Evolutionary conservation across 176 grass and related monocot species (phyloP).

Genomic region (Juncus effusus): DNA sequence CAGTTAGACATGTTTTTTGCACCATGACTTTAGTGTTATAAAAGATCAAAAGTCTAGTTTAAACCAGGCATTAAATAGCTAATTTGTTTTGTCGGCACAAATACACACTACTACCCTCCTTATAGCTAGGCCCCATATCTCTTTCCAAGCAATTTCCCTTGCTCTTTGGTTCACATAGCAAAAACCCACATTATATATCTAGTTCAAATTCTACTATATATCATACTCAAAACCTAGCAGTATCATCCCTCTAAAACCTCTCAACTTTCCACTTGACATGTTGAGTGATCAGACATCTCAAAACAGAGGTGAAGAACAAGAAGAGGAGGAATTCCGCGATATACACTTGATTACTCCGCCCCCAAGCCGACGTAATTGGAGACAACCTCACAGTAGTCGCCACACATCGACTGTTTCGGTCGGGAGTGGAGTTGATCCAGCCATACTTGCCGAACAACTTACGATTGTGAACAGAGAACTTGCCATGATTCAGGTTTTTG

Average conservation of each 20-base stretch:
- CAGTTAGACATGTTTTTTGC: no score
- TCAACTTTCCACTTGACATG: constrained; percentile 24
- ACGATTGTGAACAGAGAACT: constrained; percentile 38
- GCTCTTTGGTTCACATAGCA: neutral
- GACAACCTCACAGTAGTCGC: constrained; percentile 43
- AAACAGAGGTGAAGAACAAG: constrained; percentile 13
- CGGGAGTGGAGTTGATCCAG: constrained; percentile 56
- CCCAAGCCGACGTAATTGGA: constrained; percentile 31
- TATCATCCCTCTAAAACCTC: neutral
- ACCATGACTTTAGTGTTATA: neutral
- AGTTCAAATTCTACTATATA: neutral
- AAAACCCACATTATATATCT: neutral
- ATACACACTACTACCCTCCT: neutral
- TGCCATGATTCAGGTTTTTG: constrained; percentile 21
- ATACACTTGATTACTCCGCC: constrained; percentile 50
- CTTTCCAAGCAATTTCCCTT: constrained; percentile 25
- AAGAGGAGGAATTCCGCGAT: constrained; percentile 66
- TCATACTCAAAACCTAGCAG: neutral
- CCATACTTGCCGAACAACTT: constrained; percentile 73
- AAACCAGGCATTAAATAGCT: neutral
- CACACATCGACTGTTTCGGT: constrained; percentile 52
- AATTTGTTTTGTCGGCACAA: constrained; percentile 14
- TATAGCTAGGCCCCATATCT: constrained; percentile 14
- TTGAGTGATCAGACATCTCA: constrained; percentile 28
- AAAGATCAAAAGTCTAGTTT: neutral